These are phyloP conservation scores for Fusarium denticulatum DNA, from an alignment of 2,329 filamentous ascomycete species.

Conservation along the genomic window DNA sequence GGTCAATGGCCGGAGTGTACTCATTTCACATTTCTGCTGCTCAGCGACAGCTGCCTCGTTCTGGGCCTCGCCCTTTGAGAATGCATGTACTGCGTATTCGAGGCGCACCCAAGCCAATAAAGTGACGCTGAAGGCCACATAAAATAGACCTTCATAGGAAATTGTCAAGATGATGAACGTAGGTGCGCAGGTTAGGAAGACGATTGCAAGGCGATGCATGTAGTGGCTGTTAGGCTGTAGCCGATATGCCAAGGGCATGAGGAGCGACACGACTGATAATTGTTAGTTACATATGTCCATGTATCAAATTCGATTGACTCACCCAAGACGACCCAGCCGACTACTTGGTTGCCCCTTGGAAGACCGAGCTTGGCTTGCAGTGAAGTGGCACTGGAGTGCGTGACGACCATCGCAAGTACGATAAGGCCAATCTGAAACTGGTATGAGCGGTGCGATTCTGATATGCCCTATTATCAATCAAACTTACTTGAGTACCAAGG, in stretches of 20 bases:
- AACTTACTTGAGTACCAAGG: conserved; percentile 71
- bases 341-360: conserved; percentile 85
- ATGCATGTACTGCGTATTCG: conserved; percentile 74
- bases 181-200: conserved; percentile 93
- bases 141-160: conserved; percentile 97
- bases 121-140: conserved; percentile 85
- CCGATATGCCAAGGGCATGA: conserved; percentile 83
- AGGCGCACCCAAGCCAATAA: conserved; percentile 91
- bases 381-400: conserved; percentile 84
- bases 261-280: conserved; percentile 72
- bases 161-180: conserved; percentile 96
- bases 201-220: conserved; percentile 85
- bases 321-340: conserved; percentile 85
- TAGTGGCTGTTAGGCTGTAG: conserved; percentile 86
- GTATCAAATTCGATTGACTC: conserved; percentile 43
- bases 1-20: conserved; percentile 70
- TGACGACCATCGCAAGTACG: conserved; percentile 83
- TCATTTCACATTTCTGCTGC: conserved; percentile 17
- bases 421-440: conserved; percentile 74
- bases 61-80: conserved; percentile 36
- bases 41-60: conserved; percentile 27
- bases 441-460: conserved; percentile 15
- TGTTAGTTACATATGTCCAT: conserved; percentile 14
- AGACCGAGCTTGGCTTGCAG: conserved; percentile 86
- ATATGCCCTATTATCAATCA: neutral